Conservation (phyloP, 1,284 basidiomycete species). For the Ustilago shanxiensis region DNA sequence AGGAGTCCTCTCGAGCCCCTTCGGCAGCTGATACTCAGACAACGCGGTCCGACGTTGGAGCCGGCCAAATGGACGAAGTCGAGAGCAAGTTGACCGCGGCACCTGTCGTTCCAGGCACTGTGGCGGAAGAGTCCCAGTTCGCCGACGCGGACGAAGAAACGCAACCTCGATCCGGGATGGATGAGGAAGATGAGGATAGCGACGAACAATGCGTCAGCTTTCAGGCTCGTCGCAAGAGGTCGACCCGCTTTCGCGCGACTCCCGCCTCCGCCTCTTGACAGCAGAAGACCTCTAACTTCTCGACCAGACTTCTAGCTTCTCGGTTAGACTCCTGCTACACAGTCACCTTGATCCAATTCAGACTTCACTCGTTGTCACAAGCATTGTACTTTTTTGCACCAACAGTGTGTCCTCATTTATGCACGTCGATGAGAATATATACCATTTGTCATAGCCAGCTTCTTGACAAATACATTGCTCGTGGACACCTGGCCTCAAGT, state of each 20-base stretch:
- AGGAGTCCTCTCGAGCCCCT: constrained; percentile 25
- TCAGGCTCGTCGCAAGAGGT: constrained; percentile 42
- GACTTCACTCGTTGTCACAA: background rate
- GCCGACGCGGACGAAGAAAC: constrained; percentile 49
- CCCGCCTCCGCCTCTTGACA: constrained; percentile 20
- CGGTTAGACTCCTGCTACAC: background rate
- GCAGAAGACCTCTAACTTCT: background rate
- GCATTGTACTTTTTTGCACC: constrained; percentile 7
- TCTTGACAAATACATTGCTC: too few species aligned
- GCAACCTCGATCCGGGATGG: background rate
- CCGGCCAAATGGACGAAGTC: background rate
- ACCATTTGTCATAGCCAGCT: background rate
- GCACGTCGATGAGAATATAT: constrained; percentile 1
- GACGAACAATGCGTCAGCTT: constrained; percentile 49
- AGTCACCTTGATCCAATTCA: too few species aligned
- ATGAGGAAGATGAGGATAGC: constrained; percentile 44
- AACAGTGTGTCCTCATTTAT: background rate
- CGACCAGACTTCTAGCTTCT: too few species aligned
- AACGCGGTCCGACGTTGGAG: constrained; percentile 23
- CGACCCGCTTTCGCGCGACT: constrained; percentile 35
- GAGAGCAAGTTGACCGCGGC: background rate
- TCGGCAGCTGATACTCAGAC: constrained; percentile 29
- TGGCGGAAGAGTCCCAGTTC: constrained; percentile 50
- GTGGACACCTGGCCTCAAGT: too few species aligned
- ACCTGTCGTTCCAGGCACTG: background rate